phyloP scores from a whole-genome alignment of 371 early-diverging fungal species.

The Mortierella sp. region DNA sequence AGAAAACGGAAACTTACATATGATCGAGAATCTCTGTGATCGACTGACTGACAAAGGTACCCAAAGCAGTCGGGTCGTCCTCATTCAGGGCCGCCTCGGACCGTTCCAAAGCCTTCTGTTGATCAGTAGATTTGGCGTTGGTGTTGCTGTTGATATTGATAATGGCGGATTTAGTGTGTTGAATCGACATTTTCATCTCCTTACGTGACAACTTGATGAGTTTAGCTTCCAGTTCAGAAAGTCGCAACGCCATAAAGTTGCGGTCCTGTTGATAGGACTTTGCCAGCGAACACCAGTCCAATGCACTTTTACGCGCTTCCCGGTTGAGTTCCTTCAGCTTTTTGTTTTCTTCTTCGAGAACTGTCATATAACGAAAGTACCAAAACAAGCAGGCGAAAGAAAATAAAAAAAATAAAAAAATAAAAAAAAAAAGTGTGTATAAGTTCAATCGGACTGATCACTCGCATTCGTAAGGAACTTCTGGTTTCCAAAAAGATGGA shows the following conservation, averaged over 20 bases:
- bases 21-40: slow-evolving; percentile 33
- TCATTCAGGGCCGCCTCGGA: neutral
- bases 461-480: too few species aligned
- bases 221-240: slow-evolving; percentile 30
- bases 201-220: slow-evolving; percentile 4
- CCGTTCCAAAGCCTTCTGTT: neutral
- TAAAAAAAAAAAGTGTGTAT: neutral
- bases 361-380: slow-evolving; percentile 5
- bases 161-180: neutral
- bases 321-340: slow-evolving; percentile 3
- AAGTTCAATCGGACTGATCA: too few species aligned
- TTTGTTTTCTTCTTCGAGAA: slow-evolving; percentile 23
- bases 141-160: neutral
- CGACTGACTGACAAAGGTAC: slow-evolving; percentile 27
- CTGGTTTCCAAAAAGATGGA: too few species aligned
- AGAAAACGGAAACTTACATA: slow-evolving; percentile 15
- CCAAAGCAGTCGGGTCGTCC: neutral
- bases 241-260: slow-evolving; percentile 25
- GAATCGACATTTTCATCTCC: neutral
- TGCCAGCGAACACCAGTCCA: slow-evolving; percentile 33
- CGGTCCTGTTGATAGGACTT: slow-evolving; percentile 40
- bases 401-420: neutral
- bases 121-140: neutral
- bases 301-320: slow-evolving; percentile 17
- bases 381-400: neutral